phyloP scores from a whole-genome alignment of 257 asterid genomes.

The Craterostigma plantagineum region DNA sequence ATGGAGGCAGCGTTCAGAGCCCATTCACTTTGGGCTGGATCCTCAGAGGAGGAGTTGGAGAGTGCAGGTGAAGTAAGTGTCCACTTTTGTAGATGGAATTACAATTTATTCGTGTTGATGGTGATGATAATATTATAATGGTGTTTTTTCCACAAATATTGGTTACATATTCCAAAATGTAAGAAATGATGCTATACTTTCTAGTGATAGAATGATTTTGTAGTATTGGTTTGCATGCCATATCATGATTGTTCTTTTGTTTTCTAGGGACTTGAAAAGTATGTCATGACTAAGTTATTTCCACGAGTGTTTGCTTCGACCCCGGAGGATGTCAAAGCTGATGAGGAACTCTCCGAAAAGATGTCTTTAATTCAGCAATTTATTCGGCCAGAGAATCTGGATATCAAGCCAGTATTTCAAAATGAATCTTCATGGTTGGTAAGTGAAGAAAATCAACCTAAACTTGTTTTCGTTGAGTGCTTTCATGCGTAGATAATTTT shows the following conservation, averaged over 20 bases:
- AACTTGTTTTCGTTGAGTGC: background rate
- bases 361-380: constrained; percentile 74
- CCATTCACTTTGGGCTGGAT: constrained; percentile 90
- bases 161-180: too few species aligned
- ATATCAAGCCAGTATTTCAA: constrained; percentile 55
- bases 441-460: constrained; percentile 15
- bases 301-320: constrained; percentile 60
- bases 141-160: too few species aligned
- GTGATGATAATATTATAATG: background rate
- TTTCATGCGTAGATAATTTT: too few species aligned
- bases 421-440: constrained; percentile 89
- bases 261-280: constrained; percentile 77
- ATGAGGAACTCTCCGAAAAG: constrained; percentile 57
- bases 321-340: constrained; percentile 77
- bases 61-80: constrained; percentile 94
- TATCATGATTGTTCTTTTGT: background rate
- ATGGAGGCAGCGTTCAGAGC: constrained; percentile 93
- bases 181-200: too few species aligned
- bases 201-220: too few species aligned
- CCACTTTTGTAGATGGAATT: background rate
- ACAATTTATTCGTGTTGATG: background rate
- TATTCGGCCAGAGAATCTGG: constrained; percentile 77
- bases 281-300: constrained; percentile 75
- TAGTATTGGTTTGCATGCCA: too few species aligned
- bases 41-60: constrained; percentile 87